Base-by-base conservation (phyloP, 768 basidiomycete genomes). In the Grammothele lineata region DNA sequence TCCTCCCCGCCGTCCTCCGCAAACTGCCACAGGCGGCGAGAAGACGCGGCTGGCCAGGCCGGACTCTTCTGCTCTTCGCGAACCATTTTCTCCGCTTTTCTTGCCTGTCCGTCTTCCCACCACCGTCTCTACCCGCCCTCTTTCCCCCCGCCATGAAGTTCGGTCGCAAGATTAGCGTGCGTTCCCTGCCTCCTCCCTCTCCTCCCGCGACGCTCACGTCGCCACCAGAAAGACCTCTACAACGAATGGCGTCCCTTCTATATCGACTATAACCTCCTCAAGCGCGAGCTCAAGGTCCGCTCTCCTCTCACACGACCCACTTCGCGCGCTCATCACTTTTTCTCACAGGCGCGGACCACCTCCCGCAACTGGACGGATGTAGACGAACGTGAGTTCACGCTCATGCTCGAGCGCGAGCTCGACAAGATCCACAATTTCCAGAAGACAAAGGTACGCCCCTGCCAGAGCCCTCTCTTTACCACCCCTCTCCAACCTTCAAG, bases 371-470 rank as follows among this genome's bases (percentile, higher is more conserved):
- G 95, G 95, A 77, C 72, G 25, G 77, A 80, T 37, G 67, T 73
- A 12, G 92, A 96, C 63, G 95, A 98, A 68, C 71, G 72, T 26
- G 81, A 87, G 33, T 98, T 98, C 61, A 85, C 83, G 10, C 65
- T 61, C 35, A 77, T 85, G 71, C 80, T 97, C 45, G 85, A 88
- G 59, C 73, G 72, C 48, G 93, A 98, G 70, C 75, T 98, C 25
- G 89, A 93, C 60, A 98, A 98, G 70, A 84, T 97, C 36, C 86
- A 94, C 57, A 83, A 85, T 59, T 98, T 98, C 62, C 95, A 98
- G 63, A 88, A 84, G 62, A 70, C 74, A 26, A 98, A 96, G 80
- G 91, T 85, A 36, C 44, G 59, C 62, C 18, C 42, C 26, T 19
- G 12, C 19, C 34, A 11, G 10, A 18, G n/a, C 22, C 25, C 14